Conservation (phyloP, 2,329 filamentous ascomycete species). For the Microdochium trichocladiopsis region DNA sequence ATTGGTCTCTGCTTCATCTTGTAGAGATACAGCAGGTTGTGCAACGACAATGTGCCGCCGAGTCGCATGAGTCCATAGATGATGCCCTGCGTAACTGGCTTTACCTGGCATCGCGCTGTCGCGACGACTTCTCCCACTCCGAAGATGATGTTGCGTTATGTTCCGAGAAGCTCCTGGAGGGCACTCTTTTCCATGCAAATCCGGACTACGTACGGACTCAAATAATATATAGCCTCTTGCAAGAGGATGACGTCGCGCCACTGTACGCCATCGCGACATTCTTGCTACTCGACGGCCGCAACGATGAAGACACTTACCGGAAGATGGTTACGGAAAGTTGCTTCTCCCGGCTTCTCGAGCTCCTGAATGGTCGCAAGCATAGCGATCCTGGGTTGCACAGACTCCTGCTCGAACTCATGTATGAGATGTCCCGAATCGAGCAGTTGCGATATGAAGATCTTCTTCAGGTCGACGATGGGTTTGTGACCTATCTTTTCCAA, state of each 20-base stretch:
- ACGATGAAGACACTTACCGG: constrained; percentile 71
- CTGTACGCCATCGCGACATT: constrained; percentile 79
- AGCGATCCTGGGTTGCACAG: constrained; percentile 69
- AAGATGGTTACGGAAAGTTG: constrained; percentile 82
- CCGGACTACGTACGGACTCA: constrained; percentile 85
- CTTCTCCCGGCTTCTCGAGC: constrained; percentile 75
- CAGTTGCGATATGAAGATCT: constrained; percentile 71
- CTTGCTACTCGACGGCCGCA: constrained; percentile 78
- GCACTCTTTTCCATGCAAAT: constrained; percentile 66
- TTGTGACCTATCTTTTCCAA: constrained; percentile 76
- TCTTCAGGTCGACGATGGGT: constrained; percentile 68
- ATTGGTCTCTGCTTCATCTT: background rate
- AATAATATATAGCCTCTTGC: constrained; percentile 82
- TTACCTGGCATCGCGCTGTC: constrained; percentile 66
- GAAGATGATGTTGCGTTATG: constrained; percentile 78
- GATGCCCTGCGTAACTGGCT: constrained; percentile 81
- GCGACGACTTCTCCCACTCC: constrained; percentile 66
- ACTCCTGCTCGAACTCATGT: constrained; percentile 79
- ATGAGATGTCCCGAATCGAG: constrained; percentile 95
- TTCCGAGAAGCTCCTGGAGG: constrained; percentile 70
- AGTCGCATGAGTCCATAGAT: constrained; percentile 61
- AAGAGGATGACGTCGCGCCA: constrained; percentile 79
- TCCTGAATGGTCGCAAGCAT: constrained; percentile 62
- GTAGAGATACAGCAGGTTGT: constrained; percentile 42
- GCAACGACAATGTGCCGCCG: constrained; percentile 30